Conservation (phyloP, 2,329 filamentous ascomycete genomes). For the Cladorrhinum sp. region DNA sequence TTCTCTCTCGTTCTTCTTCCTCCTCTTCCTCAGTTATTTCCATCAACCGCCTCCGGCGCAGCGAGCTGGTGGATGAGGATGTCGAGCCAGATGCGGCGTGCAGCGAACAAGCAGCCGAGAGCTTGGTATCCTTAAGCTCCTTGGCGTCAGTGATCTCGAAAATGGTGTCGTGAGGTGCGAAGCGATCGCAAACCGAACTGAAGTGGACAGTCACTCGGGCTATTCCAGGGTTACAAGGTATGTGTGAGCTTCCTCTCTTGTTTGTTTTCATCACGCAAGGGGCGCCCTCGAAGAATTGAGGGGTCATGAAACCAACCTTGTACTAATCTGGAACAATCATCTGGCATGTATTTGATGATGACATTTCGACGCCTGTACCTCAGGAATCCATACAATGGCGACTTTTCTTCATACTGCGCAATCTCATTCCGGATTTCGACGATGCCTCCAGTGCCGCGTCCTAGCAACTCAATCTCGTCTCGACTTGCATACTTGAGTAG, state of each 20-base stretch:
- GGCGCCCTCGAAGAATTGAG: conserved; percentile 8
- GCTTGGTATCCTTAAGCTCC: conserved; percentile 81
- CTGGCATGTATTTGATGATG: conserved; percentile 87
- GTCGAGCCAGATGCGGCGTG: conserved; percentile 85
- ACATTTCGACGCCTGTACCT: conserved; percentile 88
- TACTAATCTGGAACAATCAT: conserved; percentile 83
- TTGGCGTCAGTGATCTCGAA: conserved; percentile 72
- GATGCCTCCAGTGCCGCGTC: conserved; percentile 75
- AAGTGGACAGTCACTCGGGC: conserved; percentile 78
- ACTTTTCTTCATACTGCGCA: conserved; percentile 74
- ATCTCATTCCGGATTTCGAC: conserved; percentile 78
- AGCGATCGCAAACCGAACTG: conserved; percentile 64
- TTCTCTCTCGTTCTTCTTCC: conserved; percentile 55
- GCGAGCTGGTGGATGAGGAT: conserved; percentile 78
- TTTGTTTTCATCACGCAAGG: conserved; percentile 21
- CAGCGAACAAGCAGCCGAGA: conserved; percentile 84
- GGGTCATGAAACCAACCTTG: conserved; percentile 64
- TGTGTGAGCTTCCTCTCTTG: conserved; percentile 26
- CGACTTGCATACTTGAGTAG: conserved; percentile 86
- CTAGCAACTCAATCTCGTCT: conserved; percentile 80
- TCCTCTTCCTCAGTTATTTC: conserved; percentile 95
- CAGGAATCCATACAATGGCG: conserved; percentile 88
- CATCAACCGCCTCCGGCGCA: conserved; percentile 73
- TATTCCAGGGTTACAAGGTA: conserved; percentile 38
- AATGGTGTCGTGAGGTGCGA: conserved; percentile 81